Conservation (phyloP, 768 basidiomycete genomes). For the Phylloporus arenicola region DNA sequence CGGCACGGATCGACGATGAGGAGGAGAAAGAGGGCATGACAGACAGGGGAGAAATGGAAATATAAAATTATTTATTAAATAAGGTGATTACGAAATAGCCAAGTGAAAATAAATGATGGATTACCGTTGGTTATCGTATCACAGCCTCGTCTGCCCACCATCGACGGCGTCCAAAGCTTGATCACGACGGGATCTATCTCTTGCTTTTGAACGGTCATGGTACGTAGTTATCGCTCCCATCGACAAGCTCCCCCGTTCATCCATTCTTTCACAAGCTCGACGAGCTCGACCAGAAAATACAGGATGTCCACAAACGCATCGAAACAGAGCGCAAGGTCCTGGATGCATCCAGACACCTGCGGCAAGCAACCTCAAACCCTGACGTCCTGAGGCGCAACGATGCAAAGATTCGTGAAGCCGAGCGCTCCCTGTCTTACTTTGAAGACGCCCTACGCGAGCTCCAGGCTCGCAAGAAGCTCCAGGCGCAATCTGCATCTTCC, state of each 20-base stretch:
- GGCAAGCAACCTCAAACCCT: conserved; percentile 78
- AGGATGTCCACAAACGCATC: conserved; percentile 85
- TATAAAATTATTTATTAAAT: conserved; percentile 11
- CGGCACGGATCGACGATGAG: conserved; percentile 36
- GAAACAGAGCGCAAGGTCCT: conserved; percentile 90
- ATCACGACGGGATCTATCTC: conserved; percentile 14
- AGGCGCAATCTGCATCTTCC: conserved; percentile 51
- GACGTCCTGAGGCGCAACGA: conserved; percentile 81
- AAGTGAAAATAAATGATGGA: conserved; percentile 17
- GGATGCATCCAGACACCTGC: conserved; percentile 73
- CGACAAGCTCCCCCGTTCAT: conserved; percentile 3
- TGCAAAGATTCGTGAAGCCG: conserved; percentile 81
- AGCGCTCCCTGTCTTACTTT: conserved; percentile 81
- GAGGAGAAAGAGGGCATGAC: conserved; percentile 31
- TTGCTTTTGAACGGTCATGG: conserved; percentile 26
- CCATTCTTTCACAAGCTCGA: conserved; percentile 21
- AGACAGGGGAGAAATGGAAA: not conserved
- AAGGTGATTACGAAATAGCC: conserved; percentile 22
- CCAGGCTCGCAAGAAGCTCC: conserved; percentile 67
- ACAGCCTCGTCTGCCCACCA: conserved; percentile 27
- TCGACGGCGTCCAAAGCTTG: conserved; percentile 9
- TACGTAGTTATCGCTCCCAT: conserved; percentile 15
- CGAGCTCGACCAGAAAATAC: conserved; percentile 90
- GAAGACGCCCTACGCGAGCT: conserved; percentile 81
- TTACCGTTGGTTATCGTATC: conserved; percentile 25